Evolutionary conservation across 1,284 basidiomycete genomes (phyloP).

Genomic region (Spongiforma sp.): DNA sequence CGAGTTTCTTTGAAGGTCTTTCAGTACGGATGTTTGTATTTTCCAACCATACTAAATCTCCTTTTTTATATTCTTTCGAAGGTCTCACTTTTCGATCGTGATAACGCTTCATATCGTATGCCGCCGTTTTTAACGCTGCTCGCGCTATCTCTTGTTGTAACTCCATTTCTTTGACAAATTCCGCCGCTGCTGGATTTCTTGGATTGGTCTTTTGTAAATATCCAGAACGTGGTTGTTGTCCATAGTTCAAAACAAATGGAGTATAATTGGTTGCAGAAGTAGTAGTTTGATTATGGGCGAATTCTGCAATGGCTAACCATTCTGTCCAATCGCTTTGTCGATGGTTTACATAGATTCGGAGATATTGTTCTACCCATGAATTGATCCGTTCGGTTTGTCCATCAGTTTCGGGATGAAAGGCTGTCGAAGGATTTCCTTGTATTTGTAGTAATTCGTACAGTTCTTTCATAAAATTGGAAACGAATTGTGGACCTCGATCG

Average conservation of each 20-base stretch:
- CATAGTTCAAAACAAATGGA: not conserved
- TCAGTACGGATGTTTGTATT: not conserved
- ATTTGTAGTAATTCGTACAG: not conserved
- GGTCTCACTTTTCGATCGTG: not conserved
- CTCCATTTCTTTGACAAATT: too few relatives aligned
- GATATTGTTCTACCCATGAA: not conserved
- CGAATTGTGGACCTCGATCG: not conserved
- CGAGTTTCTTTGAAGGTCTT: not conserved
- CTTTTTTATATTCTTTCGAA: too few relatives aligned
- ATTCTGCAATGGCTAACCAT: not conserved
- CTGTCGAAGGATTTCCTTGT: not conserved
- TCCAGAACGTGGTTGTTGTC: not conserved
- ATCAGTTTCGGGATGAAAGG: not conserved
- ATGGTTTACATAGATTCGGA: not conserved
- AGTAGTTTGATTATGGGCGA: not conserved
- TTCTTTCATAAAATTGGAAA: not conserved
- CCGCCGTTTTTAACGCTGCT: too few relatives aligned
- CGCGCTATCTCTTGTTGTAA: too few relatives aligned
- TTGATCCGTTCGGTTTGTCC: not conserved
- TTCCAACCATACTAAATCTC: not conserved
- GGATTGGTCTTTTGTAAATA: too few relatives aligned
- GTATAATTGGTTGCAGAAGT: not conserved
- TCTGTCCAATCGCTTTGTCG: not conserved
- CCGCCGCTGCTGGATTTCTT: not conserved
- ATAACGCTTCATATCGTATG: not conserved